These are phyloP conservation scores for Sporobolus alterniflorus DNA, from an alignment of 202 grass and related monocot genomes.

Conservation along the genomic window DNA sequence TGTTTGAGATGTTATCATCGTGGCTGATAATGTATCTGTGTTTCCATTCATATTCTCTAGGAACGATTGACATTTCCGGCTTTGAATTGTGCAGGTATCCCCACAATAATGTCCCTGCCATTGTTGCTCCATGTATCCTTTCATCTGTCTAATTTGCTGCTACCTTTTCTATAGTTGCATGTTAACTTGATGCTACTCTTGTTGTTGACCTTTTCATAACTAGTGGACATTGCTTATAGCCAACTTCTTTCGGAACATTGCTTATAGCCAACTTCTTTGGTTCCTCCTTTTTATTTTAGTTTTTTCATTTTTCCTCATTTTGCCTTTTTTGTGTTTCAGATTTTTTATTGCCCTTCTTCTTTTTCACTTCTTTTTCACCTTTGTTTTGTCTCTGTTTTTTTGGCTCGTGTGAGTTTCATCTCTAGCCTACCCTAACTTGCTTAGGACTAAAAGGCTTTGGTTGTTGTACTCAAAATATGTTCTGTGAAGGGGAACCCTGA, in stretches of 20 bases:
- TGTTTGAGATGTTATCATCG: neutral
- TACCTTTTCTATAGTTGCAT: constrained; percentile 3
- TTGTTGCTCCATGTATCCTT: constrained; percentile 86
- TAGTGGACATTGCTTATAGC: neutral
- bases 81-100: constrained; percentile 75
- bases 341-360: too few species aligned
- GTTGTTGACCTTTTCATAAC: neutral
- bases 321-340: too few species aligned
- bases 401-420: too few species aligned
- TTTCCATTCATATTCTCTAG: neutral
- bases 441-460: too few species aligned
- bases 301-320: too few species aligned
- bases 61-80: constrained; percentile 10
- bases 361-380: too few species aligned
- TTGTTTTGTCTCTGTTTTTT: too few species aligned
- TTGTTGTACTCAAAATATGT: too few species aligned
- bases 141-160: constrained; percentile 36
- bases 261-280: too few species aligned
- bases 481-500: too few species aligned
- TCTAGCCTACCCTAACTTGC: too few species aligned
- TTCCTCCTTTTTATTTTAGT: too few species aligned
- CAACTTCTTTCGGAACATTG: constrained; percentile 10
- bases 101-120: constrained; percentile 72
- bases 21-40: neutral
- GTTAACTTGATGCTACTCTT: constrained; percentile 11